Percentiles rank a stretch among this genome's conserved stretches.
These are phyloP conservation scores for Tylopilus felleus DNA, from an alignment of 768 basidiomycete species.

Conservation along the genomic window DNA sequence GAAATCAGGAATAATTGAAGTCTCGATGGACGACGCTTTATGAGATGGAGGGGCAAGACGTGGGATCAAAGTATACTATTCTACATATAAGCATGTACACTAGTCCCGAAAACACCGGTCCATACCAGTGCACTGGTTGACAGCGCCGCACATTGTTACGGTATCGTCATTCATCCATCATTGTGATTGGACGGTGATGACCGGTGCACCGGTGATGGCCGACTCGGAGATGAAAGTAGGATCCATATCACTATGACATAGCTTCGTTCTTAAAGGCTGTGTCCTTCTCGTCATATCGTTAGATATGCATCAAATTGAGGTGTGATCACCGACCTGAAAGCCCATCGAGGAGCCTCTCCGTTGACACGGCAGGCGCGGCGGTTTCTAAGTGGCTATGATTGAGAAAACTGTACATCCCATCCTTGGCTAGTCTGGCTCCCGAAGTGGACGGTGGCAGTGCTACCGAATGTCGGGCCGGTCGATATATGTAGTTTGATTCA, in stretches of 20 bases:
- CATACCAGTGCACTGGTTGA: conserved; percentile 5
- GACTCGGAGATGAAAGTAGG: not conserved
- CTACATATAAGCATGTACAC: conserved; percentile 8
- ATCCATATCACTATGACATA: not conserved
- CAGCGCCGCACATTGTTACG: not conserved
- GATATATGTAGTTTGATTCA: not conserved
- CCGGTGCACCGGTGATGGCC: not conserved
- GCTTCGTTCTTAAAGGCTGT: conserved; percentile 8
- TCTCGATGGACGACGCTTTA: not conserved
- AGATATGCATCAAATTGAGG: not conserved
- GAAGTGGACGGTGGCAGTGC: not conserved
- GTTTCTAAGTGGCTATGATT: not conserved
- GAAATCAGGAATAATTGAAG: not conserved
- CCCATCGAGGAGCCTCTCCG: not conserved
- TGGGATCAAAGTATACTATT: conserved; percentile 1
- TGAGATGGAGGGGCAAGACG: not conserved
- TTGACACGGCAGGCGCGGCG: not conserved
- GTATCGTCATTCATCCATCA: not conserved
- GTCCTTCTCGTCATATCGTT: not conserved
- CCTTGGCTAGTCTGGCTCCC: no score
- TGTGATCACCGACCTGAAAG: not conserved
- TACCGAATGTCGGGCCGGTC: not conserved
- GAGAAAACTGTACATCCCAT: no score
- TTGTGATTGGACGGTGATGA: not conserved
- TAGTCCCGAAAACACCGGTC: not conserved